Percentiles rank a stretch among this genome's conserved stretches.
These are phyloP conservation scores for Hymenoscyphus occultus DNA, from an alignment of 2,329 filamentous ascomycete species.

Conservation along the genomic window DNA sequence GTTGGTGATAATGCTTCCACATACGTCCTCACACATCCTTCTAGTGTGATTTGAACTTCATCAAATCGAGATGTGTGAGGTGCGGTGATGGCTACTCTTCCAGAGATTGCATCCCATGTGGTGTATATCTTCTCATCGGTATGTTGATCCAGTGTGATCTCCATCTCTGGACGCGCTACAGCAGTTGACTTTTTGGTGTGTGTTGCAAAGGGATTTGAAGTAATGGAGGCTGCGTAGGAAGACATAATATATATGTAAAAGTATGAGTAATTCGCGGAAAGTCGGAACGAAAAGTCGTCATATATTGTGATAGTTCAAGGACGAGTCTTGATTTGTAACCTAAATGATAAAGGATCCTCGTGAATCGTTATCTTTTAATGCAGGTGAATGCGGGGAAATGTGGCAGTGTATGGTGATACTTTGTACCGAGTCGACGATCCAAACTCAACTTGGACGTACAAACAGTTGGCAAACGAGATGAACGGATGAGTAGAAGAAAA, in stretches of 20 bases:
- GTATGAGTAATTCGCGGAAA: slow-evolving; percentile 8
- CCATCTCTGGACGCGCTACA: slow-evolving; percentile 27
- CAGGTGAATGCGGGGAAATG: slow-evolving; percentile 25
- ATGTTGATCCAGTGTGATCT: slow-evolving; percentile 32
- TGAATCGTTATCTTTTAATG: slow-evolving; percentile 12
- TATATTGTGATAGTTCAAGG: background rate
- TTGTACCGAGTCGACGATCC: slow-evolving; percentile 4
- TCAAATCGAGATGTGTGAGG: slow-evolving; percentile 33
- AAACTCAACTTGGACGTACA: slow-evolving; percentile 3
- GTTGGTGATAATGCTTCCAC: slow-evolving; percentile 33
- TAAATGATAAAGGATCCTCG: background rate
- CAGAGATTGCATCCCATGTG: slow-evolving; percentile 33
- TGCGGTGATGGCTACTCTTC: slow-evolving; percentile 31
- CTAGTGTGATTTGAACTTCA: slow-evolving; percentile 34
- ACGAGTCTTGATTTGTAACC: background rate
- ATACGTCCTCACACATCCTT: slow-evolving; percentile 31
- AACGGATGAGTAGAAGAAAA: background rate
- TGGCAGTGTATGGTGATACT: slow-evolving; percentile 5
- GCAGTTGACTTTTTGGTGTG: slow-evolving; percentile 29
- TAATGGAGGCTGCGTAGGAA: slow-evolving; percentile 25
- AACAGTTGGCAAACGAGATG: slow-evolving; percentile 8
- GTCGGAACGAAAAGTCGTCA: background rate
- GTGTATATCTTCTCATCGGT: slow-evolving; percentile 31
- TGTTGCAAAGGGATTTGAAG: slow-evolving; percentile 28
- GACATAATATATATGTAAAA: slow-evolving; percentile 17